Base-by-base conservation (phyloP, 1,284 basidiomycete species). In the Naganishia sp. region DNA sequence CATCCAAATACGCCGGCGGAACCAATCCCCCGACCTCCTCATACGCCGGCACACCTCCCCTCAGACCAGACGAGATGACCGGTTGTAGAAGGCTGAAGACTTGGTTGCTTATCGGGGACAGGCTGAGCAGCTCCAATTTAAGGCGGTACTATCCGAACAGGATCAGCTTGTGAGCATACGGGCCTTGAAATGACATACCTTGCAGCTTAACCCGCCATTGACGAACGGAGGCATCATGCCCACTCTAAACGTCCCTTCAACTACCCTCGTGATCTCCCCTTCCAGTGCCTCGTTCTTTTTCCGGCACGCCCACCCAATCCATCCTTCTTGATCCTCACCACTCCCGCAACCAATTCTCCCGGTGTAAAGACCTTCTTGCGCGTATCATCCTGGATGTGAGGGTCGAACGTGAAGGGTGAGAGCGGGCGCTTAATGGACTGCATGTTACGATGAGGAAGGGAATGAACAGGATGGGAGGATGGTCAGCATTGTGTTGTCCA, bases 171-270 rank as follows among this genome's bases (percentile, higher is more conserved):
- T 21, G 46, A 9, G 9, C 0, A 25, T 39, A 44, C 33, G 11
- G 21, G 39, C n/a, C 42, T 23, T 11, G 18, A 25, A 11, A 6
- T 10, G 55, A 44, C 36, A 56, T 57, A 57, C 55, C 55, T 57
- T 57, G 42, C 23, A 45, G 25, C 55, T 57, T 25, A 45, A 57
- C 21, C 55, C 55, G 43, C 43, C 43, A 46, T 57, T 57, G 23
- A 61, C 59, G 43, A 61, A 61, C 33, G 59, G 50, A 6, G 59
- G 59, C 39, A 61, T 50, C 59, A 61, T 61, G 2, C 59, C 59
- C 21, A 61, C 59, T 33, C 33, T 61, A 15, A 61, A 61, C 45
- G 43, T 42, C 21, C 59, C 59, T n/a, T 42, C 48, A 16, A 61
- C 23, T 3, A 50, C 45, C 18, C 42, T 49, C 0, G 23, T 46